Conservation (phyloP, 306 rosid species). For the Ormosia emarginata region DNA sequence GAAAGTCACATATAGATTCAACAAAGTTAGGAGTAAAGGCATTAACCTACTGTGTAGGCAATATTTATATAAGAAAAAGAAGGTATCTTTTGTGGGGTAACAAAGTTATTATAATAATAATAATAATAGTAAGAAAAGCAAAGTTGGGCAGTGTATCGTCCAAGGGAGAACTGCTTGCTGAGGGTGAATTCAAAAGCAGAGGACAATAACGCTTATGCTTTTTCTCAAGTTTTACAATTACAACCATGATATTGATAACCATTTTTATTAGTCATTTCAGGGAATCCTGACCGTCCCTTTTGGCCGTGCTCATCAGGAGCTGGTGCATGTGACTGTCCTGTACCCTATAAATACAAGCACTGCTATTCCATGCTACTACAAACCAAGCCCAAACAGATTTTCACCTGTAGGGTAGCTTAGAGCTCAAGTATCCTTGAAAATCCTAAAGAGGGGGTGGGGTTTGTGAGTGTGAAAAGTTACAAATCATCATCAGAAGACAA, state of each 20-base stretch:
- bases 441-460: background rate
- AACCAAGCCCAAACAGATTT: background rate
- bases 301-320: background rate
- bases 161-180: background rate
- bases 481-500: background rate
- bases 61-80: constrained; percentile 30
- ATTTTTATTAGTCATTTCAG: constrained; percentile 34
- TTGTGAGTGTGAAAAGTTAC: background rate
- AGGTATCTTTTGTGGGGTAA: constrained; percentile 39
- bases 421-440: constrained; percentile 12
- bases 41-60: constrained; percentile 34
- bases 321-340: background rate
- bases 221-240: constrained; percentile 27
- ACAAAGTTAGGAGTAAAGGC: constrained; percentile 29
- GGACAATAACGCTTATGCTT: constrained; percentile 47
- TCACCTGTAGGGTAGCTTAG: constrained; percentile 8
- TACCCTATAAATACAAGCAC: constrained; percentile 43
- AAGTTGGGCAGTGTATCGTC: constrained; percentile 29
- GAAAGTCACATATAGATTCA: constrained; percentile 30
- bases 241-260: constrained; percentile 9
- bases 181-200: constrained; percentile 42
- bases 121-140: background rate
- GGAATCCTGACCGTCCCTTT: constrained; percentile 52
- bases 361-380: constrained; percentile 20
- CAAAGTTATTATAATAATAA: background rate